Conservation (phyloP, 75 land plant species). For the Picea sitchensis region DNA sequence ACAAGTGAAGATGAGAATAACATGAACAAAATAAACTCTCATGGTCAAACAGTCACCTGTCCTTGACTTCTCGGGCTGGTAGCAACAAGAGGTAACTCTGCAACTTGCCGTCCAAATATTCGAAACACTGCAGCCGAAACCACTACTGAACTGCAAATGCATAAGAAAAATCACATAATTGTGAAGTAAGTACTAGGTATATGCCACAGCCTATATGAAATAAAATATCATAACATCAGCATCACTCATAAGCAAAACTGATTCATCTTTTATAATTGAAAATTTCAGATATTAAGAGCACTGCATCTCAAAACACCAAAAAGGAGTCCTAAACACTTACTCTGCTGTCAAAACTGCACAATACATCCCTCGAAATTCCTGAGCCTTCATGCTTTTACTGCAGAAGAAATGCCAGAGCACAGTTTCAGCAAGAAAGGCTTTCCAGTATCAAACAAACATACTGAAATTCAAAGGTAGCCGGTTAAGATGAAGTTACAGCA, state of each 20-base stretch:
- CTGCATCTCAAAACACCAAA: background rate
- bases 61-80: constrained; percentile 63
- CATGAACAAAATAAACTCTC: background rate
- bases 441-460: background rate
- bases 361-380: constrained; percentile 86
- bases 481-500: background rate
- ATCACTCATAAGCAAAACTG: constrained; percentile 1
- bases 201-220: background rate
- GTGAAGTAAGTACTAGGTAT: background rate
- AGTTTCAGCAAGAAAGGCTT: constrained; percentile 10
- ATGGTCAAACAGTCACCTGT: constrained; percentile 38
- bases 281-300: background rate
- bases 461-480: constrained; percentile 3
- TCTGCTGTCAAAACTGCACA: constrained; percentile 70
- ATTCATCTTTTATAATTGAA: background rate
- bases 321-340: constrained; percentile 35
- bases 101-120: constrained; percentile 74
- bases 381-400: constrained; percentile 73
- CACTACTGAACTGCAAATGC: constrained; percentile 42
- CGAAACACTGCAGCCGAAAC: constrained; percentile 75
- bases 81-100: constrained; percentile 86
- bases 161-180: background rate
- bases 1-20: background rate
- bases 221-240: background rate
- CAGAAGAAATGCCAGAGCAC: constrained; percentile 5